Evolutionary conservation across 2,329 filamentous ascomycete species (phyloP).

Genomic region (Talaromyces sp.): DNA sequence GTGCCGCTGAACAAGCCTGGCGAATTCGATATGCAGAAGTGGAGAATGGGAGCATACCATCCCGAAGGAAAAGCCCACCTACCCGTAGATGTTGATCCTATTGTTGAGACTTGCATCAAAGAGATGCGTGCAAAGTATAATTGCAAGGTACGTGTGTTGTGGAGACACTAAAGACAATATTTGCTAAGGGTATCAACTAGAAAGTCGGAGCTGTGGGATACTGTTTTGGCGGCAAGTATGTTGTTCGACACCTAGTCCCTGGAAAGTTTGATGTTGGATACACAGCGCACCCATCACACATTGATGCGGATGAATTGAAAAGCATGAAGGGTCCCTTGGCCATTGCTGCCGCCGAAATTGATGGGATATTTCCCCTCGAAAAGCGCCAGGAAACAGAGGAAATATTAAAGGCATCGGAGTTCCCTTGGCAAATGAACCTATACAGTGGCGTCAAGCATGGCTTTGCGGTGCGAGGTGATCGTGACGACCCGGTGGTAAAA

Average conservation of each 20-base stretch:
- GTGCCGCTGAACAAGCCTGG: neutral
- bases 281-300: neutral
- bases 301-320: neutral
- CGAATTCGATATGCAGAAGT: conserved; percentile 1
- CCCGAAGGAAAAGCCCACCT: neutral
- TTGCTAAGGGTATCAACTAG: neutral
- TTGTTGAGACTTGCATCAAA: neutral
- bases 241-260: neutral
- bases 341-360: conserved; percentile 3
- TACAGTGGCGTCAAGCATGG: conserved; percentile 65
- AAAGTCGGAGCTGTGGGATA: conserved; percentile 6
- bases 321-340: conserved; percentile 2
- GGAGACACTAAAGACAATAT: neutral
- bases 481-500: conserved; percentile 47
- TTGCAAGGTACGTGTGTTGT: neutral
- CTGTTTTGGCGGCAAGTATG: conserved; percentile 5
- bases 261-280: conserved; percentile 3
- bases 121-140: conserved; percentile 2
- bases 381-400: conserved; percentile 34
- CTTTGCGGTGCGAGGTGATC: conserved; percentile 62
- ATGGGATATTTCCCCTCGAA: neutral
- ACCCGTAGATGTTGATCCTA: neutral
- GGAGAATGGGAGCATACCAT: neutral
- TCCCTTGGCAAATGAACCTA: conserved; percentile 66
- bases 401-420: conserved; percentile 48